phyloP scores from a whole-genome alignment of 345 rosid genomes.

The Arabidopsis arenosa region DNA sequence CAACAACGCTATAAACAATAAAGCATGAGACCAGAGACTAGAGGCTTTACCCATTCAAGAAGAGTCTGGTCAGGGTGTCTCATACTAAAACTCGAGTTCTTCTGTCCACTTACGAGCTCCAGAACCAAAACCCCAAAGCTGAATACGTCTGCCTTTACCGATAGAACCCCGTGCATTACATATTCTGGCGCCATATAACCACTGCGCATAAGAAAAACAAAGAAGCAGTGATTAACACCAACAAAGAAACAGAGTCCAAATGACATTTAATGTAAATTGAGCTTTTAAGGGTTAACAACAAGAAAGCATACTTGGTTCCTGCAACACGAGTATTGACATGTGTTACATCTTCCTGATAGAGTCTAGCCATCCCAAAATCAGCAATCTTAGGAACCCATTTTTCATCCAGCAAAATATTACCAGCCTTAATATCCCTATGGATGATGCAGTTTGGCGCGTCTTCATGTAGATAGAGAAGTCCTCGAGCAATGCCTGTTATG shows the following conservation, averaged over 20 bases:
- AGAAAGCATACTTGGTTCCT: constrained; percentile 83
- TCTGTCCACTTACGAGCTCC: constrained; percentile 85
- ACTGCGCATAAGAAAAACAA: constrained; percentile 45
- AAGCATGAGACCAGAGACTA: neutral
- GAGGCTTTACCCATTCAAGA: constrained; percentile 86
- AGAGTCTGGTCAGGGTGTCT: constrained; percentile 61
- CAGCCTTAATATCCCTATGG: constrained; percentile 96
- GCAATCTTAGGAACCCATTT: constrained; percentile 98
- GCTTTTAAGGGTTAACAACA: neutral
- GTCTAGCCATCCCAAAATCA: constrained; percentile 99
- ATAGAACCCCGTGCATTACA: constrained; percentile 77
- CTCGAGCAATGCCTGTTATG: constrained; percentile 80
- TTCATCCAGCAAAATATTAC: constrained; percentile 88
- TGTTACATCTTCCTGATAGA: constrained; percentile 86
- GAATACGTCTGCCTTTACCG: constrained; percentile 88
- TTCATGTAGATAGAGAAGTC: constrained; percentile 93
- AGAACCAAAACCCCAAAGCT: constrained; percentile 96
- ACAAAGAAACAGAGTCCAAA: constrained; percentile 2
- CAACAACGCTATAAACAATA: constrained; percentile 15
- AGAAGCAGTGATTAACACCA: constrained; percentile 1
- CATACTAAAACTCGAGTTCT: constrained; percentile 63
- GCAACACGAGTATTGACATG: constrained; percentile 93
- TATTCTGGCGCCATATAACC: constrained; percentile 99
- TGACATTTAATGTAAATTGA: neutral
- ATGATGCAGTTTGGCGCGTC: constrained; percentile 81